These are phyloP conservation scores for Spathaspora sp. DNA, from an alignment of 805 yeast species.

Conservation along the genomic window DNA sequence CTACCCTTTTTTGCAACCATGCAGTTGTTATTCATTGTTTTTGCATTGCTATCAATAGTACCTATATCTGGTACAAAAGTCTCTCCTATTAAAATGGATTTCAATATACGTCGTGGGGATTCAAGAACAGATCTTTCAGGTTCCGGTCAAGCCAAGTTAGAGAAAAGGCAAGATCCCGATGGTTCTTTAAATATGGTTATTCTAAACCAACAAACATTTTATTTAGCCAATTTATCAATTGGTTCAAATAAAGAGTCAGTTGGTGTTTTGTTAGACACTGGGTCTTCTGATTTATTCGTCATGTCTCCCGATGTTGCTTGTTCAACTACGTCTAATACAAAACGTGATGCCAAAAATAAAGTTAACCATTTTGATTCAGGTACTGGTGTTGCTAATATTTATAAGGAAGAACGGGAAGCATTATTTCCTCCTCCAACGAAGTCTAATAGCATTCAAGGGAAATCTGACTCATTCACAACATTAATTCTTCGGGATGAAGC, in stretches of 20 bases:
- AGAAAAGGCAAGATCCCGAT: slow-evolving; percentile 12
- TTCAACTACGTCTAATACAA: slow-evolving; percentile 2
- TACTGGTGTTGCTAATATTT: slow-evolving; percentile 1
- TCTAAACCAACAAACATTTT: slow-evolving; percentile 25
- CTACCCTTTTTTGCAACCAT: neutral
- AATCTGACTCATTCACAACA: neutral
- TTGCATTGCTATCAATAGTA: neutral
- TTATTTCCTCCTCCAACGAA: neutral
- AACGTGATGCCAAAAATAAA: neutral
- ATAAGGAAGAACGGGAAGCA: neutral
- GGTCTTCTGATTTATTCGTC: slow-evolving; percentile 42
- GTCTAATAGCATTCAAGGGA: neutral
- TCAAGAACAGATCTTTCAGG: slow-evolving; percentile 7
- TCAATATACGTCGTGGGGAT: slow-evolving; percentile 7
- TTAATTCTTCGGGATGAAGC: slow-evolving; percentile 3
- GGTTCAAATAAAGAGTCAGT: slow-evolving; percentile 27
- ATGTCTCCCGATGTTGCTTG: slow-evolving; percentile 29
- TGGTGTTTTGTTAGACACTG: slow-evolving; percentile 37
- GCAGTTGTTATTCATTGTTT: neutral
- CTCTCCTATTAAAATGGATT: slow-evolving; percentile 1
- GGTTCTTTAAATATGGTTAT: slow-evolving; percentile 16
- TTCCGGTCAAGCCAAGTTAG: slow-evolving; percentile 9
- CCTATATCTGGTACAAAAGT: neutral
- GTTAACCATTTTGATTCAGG: slow-evolving; percentile 1
- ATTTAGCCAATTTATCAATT: slow-evolving; percentile 22